These are phyloP conservation scores for Remersonia thermophila DNA, from an alignment of 2,329 filamentous ascomycete genomes.

Conservation along the genomic window DNA sequence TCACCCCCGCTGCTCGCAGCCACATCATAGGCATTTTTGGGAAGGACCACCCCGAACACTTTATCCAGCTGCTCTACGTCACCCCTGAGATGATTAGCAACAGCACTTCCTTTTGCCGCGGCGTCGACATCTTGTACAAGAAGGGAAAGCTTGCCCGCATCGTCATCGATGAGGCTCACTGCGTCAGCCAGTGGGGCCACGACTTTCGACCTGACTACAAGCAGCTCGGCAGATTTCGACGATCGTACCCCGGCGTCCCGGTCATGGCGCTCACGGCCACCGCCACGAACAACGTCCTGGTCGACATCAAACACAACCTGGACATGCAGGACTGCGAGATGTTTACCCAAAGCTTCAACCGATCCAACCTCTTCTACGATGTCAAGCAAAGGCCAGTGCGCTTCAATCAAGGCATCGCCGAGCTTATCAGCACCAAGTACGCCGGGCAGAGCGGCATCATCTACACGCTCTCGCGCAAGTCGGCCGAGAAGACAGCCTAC, in stretches of 20 bases:
- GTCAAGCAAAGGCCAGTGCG: constrained; percentile 60
- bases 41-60: constrained; percentile 55
- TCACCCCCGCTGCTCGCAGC: constrained; percentile 46
- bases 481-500: constrained; percentile 67
- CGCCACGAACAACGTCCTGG: constrained; percentile 82
- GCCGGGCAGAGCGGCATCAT: constrained; percentile 71
- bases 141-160: constrained; percentile 69
- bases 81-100: constrained; percentile 95
- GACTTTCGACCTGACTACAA: constrained; percentile 97
- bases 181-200: constrained; percentile 97
- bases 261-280: constrained; percentile 94
- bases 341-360: constrained; percentile 90
- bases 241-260: constrained; percentile 64
- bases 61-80: constrained; percentile 80
- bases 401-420: constrained; percentile 39
- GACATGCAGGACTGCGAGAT: constrained; percentile 64
- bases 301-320: constrained; percentile 87
- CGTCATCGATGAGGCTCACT: constrained; percentile 98
- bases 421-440: constrained; percentile 61
- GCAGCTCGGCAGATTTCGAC: constrained; percentile 60
- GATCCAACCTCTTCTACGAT: constrained; percentile 88
- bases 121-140: constrained; percentile 54
- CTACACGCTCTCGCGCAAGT: constrained; percentile 78
- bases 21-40: constrained; percentile 54
- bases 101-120: constrained; percentile 54